Conservation (phyloP, 2,329 filamentous ascomycete species). For the Bipolaris victoriae region DNA sequence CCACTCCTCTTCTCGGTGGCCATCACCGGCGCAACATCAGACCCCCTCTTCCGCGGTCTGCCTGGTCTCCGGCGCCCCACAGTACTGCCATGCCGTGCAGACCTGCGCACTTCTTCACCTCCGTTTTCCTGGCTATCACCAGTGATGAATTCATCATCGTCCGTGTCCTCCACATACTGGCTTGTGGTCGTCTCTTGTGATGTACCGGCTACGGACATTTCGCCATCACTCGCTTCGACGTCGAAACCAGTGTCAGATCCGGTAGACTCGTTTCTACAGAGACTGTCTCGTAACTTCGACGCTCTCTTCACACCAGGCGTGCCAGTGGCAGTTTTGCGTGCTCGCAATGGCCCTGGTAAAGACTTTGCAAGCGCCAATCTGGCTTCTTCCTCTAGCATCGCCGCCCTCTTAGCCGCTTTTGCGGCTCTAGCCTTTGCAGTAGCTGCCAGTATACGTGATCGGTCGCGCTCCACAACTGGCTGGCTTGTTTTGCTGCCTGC, state of each 20-base stretch:
- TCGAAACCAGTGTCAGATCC: constrained; percentile 7
- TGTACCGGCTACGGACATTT: not conserved
- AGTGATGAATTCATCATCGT: constrained; percentile 15
- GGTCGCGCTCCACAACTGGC: constrained; percentile 3
- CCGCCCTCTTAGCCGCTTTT: constrained; percentile 19
- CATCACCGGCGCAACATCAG: constrained; percentile 8
- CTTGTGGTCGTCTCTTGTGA: constrained; percentile 6
- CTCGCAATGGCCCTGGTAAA: constrained; percentile 6
- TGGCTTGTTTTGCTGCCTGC: constrained; percentile 3
- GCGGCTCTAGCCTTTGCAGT: constrained; percentile 23
- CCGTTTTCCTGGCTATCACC: not conserved
- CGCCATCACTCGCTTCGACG: not conserved
- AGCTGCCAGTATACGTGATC: constrained; percentile 4
- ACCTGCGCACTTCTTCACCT: not conserved
- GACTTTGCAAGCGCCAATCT: not conserved
- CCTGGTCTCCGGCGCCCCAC: not conserved
- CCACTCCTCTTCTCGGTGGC: constrained; percentile 5
- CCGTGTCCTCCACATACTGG: constrained; percentile 18
- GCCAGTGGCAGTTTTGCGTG: constrained; percentile 16
- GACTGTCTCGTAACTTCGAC: not conserved
- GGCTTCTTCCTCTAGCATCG: constrained; percentile 9
- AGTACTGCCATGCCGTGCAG: not conserved
- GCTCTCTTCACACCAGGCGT: not conserved
- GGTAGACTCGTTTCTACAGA: constrained; percentile 1
- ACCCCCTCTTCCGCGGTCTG: not conserved